Base-by-base conservation (phyloP, 129 eudicot species). In the Artemisia annua region DNA sequence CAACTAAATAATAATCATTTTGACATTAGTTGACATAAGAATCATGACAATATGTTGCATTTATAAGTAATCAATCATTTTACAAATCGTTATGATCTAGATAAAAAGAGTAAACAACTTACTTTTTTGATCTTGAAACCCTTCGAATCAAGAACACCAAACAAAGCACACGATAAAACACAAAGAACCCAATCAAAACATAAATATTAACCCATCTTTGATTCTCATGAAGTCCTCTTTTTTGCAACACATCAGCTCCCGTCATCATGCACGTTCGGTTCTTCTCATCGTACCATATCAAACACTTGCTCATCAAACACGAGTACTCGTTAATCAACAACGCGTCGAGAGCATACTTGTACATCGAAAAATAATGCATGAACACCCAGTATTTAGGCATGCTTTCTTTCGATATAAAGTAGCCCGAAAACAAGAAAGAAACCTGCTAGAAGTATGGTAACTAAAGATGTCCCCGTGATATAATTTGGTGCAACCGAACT, bases 351-450 rank as follows among this genome's bases (percentile, higher is more conserved):
- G 83, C 99, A 51, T 95, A 95, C 24, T 95, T 95, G 78, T 95
- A 95, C 96, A 95, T 95, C 14, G 99, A 95, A 2, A 95, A 66
- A 63, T 85, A 95, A 67, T 95, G 96, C 97, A 95, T 86, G 44
- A 84, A 85, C 55, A 86, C 72, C 99, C 99, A 95, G 48, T 90
- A 90, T 73, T 80, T 95, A 0, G 99, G 99, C 87, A 95, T 72
- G 67, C 91, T 90, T 11, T 88, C 93, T 24, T 83, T 76, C 32
- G 91, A 82, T 22, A 95, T 88, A 62, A 95, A 95, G 88, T 95
- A 95, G 52, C 99, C 99, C 48, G 99, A 95, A 30, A 95, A 95
- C 2, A 95, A 80, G 32, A 95, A 95, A 95, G 83, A 88, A 95
- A n/a, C 96, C 94, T 12, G 95, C 97, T 0, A 95, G 90, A 51